Evolutionary conservation across 179 eudicot species (phyloP), one percentile per base, ranked within the genome.

Genomic region (Amaranthus tricolor): DNA sequence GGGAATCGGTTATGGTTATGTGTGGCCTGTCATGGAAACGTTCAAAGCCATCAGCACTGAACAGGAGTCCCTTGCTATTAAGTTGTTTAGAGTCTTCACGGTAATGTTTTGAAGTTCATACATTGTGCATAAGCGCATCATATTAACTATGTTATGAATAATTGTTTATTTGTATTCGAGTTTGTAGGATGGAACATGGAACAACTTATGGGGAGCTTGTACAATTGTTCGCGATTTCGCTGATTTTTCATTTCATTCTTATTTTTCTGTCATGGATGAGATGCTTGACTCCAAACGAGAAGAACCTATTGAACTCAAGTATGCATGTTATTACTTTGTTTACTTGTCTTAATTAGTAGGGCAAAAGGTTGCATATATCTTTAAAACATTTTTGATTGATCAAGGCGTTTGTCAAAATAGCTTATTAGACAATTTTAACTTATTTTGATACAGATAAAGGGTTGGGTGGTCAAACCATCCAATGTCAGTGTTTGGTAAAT

Each of bases 171-270:
- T 43, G 44, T n/a, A 21, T 47, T 56, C 31, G 7, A 63, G n/a
- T 62, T 49, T 66, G 77, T 63, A 73, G 81, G 81, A 78, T 73
- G 81, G 77, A 16, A 66, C 76, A 13, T 78, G 81, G 81, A 78
- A 61, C 77, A 72, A 68, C 47, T 6, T 78, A 16, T 66, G 76
- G 81, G 71, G 81, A 50, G 81, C 81, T 50, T 78, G 81, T 71
- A 78, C 68, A 60, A 72, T 78, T 19, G 81, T 78, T 59, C 68
- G 77, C 16, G 81, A 78, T 73, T 78, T 78, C 51, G 76, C 76
- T 5, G 81, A 78, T 12, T 72, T 78, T 73, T 78, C 81, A 5
- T 78, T 57, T 66, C 81, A 78, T 73, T 72, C 81, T 49, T 78
- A 78, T 68, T 66, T 78, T 65, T 78, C 77, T 51, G 63, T 78